Evolutionary conservation across 768 basidiomycete species (phyloP), one percentile per base, ranked within the genome.

Genomic region (Serendipita indica): DNA sequence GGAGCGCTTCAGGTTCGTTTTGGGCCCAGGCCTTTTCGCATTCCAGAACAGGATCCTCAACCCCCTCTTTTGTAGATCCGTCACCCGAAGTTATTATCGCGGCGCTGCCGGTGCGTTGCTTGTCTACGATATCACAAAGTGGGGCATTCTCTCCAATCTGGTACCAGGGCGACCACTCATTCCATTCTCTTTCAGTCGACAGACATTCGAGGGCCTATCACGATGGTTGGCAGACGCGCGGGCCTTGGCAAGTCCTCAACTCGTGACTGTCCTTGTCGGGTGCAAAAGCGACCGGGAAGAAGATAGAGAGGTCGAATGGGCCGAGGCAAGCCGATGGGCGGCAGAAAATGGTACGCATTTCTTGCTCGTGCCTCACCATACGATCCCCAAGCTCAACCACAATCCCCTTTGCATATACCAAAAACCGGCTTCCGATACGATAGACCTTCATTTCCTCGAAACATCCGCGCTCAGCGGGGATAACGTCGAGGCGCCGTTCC

Each of bases 261-360:
- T 97, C 2, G 89, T 94, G 58, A 80, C 81, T 1, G 88, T 93
- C 37, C 74, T 94, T 14, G 91, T 99, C 18, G 96, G 96, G 46
- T 97, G 92, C 71, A 98, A 99, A 73, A 80, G 86, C 13, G 96
- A 99, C 69, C 77, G 82, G 65, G 94, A 97, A 66, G 93, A 96
- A 57, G 90, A 91, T 56, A 75, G 96, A 57, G 88, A 98, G 69
- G 92, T 99, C 35, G 89, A 94, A 65, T 96, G 89, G 83, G 78
- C 84, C 25, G 96, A 99, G 71, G 96, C 90, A 7, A 90, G 88
- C 65, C 75, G 80, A 67, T 99, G 92, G 92, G 94, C 96, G 18
- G 86, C 91, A 52, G 89, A 93, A 69, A 92, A 98, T 69, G 87
- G 92, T 91, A 63, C 61, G 75, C 66, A 20, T 2, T 62, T 20